Conservation (phyloP, 2,329 filamentous ascomycete species). For the Colletotrichum cereale region DNA sequence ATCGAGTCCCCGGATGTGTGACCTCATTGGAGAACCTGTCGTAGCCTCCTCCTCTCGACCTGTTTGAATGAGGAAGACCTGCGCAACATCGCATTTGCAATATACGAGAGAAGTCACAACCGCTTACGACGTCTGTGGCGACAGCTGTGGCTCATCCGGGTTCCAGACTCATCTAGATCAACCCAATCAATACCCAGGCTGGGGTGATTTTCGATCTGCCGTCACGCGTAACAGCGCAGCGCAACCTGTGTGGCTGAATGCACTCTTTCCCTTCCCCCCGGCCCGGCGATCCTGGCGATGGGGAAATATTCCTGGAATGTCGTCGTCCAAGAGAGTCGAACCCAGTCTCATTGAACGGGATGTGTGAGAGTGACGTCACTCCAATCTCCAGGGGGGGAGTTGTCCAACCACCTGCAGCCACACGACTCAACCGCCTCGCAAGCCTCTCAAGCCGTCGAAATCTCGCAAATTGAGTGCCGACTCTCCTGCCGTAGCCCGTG, state of each 20-base stretch:
- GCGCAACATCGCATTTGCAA: conserved; percentile 6
- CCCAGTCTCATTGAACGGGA: background rate
- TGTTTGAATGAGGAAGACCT: conserved; percentile 10
- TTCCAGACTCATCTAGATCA: conserved; percentile 27
- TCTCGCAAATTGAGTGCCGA: conserved; percentile 22
- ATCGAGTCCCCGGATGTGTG: background rate
- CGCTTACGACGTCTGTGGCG: conserved; percentile 32
- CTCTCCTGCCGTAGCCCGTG: background rate
- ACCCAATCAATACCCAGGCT: background rate
- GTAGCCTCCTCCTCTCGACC: background rate
- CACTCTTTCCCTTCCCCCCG: background rate
- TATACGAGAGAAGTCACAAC: background rate
- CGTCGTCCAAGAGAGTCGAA: conserved; percentile 27
- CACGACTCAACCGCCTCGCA: conserved; percentile 17
- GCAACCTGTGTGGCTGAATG: conserved; percentile 30
- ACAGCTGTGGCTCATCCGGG: conserved; percentile 34
- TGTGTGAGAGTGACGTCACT: conserved; percentile 31
- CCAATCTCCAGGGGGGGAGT: background rate
- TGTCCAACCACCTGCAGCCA: conserved; percentile 38
- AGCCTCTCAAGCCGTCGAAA: background rate
- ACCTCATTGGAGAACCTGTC: conserved; percentile 2
- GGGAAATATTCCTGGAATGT: conserved; percentile 5
- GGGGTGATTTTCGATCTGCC: conserved; percentile 6
- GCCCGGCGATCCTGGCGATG: background rate
- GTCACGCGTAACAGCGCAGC: conserved; percentile 33